Base-by-base conservation (phyloP, 495 filamentous ascomycete species). In the Staphylotrichum longicolle region DNA sequence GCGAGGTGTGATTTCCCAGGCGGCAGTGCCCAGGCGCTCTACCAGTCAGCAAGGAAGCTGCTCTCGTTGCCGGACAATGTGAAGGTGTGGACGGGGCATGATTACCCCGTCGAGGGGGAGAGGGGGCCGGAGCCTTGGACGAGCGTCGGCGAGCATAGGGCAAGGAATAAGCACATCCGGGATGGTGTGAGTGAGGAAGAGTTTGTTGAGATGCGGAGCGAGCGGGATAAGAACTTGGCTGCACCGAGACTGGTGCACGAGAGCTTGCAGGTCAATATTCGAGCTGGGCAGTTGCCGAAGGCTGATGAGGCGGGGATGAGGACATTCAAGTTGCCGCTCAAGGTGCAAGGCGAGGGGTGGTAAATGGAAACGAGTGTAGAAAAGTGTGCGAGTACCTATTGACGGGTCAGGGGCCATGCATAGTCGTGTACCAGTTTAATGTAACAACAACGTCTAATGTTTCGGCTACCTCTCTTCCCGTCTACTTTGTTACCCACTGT, bases 1-100 rank as follows among this genome's bases (percentile, higher is more conserved):
- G 85, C 83, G 5, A 71, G 84, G 32, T 83, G 81, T 60, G 84
- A 86, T 62, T 86, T 87, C 65, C 84, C 83, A 3, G 81, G 80
- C 39, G 84, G 84, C 3, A 71, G 68, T 35, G 80, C 82, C 5
- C 61, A 53, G 0, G 65, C 60, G 0, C 68, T 87, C 0, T 86
- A 70, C 58, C 42, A 63, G 3, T 85, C 83, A 0, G 76, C 63
- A 2, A 75, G 66, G 2, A 79, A 67, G 15, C 71, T 86, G 0
- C 69, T 88, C 0, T 53, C 52, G n/a, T 50, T 86, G 5, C 77
- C 78, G 0, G 70, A 65, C 4, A 41, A 83, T 52, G 70, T 77
- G 41, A 79, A 77, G 53, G 74, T 83, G 50, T 84, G 79, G 77
- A 79, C 75, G 0, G 82, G 82, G 0, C 77, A 83, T 46, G 80